These are phyloP conservation scores for Dichotomocladium elegans DNA, from an alignment of 371 early-diverging fungal genomes.

Conservation along the genomic window DNA sequence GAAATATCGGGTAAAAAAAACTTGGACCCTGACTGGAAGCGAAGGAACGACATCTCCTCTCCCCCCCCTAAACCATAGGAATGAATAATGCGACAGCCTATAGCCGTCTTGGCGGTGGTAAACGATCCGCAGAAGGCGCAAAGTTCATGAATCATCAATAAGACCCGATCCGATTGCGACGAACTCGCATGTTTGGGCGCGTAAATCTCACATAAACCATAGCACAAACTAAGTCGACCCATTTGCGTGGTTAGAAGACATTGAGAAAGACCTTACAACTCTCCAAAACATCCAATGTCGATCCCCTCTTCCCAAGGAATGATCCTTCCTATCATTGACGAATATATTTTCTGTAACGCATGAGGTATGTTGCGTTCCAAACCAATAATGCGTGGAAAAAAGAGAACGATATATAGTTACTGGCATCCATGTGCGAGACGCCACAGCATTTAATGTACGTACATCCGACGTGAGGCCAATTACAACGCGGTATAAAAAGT, in stretches of 20 bases:
- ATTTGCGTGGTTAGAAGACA: too few relatives aligned
- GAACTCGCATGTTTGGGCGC: too few relatives aligned
- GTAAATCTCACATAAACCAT: too few relatives aligned
- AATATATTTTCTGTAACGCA: constrained; percentile 6
- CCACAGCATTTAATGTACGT: constrained; percentile 95
- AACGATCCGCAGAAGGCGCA: constrained; percentile 62
- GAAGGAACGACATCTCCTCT: constrained; percentile 67
- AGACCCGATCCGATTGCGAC: too few relatives aligned
- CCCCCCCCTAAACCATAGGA: constrained; percentile 84
- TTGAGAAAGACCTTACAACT: constrained; percentile 77
- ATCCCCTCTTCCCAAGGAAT: too few relatives aligned
- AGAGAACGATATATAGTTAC: constrained; percentile 85
- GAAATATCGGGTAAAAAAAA: constrained; percentile 87
- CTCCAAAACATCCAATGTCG: constrained; percentile 48
- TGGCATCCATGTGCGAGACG: constrained; percentile 76
- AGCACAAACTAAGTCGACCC: too few relatives aligned
- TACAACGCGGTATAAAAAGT: constrained; percentile 95
- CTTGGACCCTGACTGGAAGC: constrained; percentile 72
- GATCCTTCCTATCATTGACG: not conserved
- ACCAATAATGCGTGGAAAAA: constrained; percentile 85
- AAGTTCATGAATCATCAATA: constrained; percentile 86
- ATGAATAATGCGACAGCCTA: constrained; percentile 85
- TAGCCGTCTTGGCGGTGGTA: constrained; percentile 65
- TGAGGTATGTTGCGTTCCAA: constrained; percentile 92
- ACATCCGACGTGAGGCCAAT: constrained; percentile 98